phyloP scores from a whole-genome alignment of 2,329 filamentous ascomycete species.

The Nothophoma quercina region DNA sequence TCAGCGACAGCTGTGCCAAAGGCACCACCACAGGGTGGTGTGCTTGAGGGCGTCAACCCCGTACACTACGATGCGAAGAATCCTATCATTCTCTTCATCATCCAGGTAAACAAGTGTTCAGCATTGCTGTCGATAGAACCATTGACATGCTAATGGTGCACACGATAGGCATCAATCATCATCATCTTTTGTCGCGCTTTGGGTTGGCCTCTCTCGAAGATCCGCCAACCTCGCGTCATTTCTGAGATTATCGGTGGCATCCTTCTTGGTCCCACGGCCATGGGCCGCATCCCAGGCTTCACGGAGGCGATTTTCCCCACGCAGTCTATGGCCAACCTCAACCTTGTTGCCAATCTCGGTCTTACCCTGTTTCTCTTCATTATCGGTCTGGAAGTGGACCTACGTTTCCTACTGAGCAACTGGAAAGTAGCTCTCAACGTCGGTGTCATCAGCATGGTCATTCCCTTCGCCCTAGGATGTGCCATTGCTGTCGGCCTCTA shows the following conservation, averaged over 20 bases:
- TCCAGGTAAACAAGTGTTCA: constrained; percentile 63
- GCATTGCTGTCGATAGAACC: background rate
- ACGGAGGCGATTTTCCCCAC: constrained; percentile 76
- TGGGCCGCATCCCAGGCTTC: constrained; percentile 86
- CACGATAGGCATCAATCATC: constrained; percentile 70
- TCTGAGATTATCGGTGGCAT: constrained; percentile 87
- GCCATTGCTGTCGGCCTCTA: constrained; percentile 84
- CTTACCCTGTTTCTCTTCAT: constrained; percentile 86
- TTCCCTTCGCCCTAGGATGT: constrained; percentile 84
- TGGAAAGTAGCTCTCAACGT: constrained; percentile 83
- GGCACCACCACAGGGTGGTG: constrained; percentile 66
- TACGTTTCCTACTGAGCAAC: constrained; percentile 78
- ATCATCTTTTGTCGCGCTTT: constrained; percentile 77
- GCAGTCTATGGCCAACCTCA: constrained; percentile 76
- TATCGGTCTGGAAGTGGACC: constrained; percentile 85
- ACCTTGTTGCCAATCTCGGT: constrained; percentile 81
- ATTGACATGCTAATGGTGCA: constrained; percentile 5
- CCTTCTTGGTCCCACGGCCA: constrained; percentile 83
- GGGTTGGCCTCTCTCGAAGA: constrained; percentile 77
- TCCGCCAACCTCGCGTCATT: constrained; percentile 83
- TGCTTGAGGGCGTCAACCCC: constrained; percentile 75
- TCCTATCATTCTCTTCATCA: constrained; percentile 78
- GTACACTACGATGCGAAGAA: constrained; percentile 73
- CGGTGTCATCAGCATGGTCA: constrained; percentile 77
- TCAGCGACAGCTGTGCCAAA: constrained; percentile 29